These are phyloP conservation scores for Kodamaea kaohsiungensis DNA, from an alignment of 805 yeast species.

Conservation along the genomic window DNA sequence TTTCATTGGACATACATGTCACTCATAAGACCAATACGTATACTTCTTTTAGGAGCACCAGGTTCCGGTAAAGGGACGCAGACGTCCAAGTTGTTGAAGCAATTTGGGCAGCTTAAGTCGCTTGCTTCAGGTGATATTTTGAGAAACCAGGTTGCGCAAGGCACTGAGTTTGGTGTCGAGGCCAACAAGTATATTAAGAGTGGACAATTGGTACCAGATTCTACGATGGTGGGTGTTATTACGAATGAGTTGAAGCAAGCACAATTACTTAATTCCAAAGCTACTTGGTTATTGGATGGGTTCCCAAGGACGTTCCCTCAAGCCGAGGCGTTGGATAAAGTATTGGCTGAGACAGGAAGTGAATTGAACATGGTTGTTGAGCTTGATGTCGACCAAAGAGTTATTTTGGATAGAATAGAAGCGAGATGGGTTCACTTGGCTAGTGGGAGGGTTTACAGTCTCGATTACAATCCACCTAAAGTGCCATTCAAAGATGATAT, in stretches of 20 bases:
- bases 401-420: conserved; percentile 77
- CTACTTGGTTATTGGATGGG: conserved; percentile 84
- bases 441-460: conserved; percentile 84
- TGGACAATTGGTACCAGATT: conserved; percentile 78
- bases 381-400: conserved; percentile 81
- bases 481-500: conserved; percentile 78
- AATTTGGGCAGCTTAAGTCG: conserved; percentile 48
- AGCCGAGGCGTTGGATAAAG: conserved; percentile 58
- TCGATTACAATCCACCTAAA: conserved; percentile 88
- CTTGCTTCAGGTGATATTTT: conserved; percentile 85
- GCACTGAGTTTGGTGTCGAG: conserved; percentile 53
- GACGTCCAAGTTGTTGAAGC: conserved; percentile 61
- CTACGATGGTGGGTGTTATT: conserved; percentile 60
- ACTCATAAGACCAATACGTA: conserved; percentile 50
- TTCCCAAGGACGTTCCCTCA: conserved; percentile 83
- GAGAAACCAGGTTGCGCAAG: conserved; percentile 60
- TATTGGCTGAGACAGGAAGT: conserved; percentile 39
- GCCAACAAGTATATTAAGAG: conserved; percentile 57
- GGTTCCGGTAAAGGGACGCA: conserved; percentile 96
- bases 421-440: conserved; percentile 82
- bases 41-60: conserved; percentile 87
- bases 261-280: conserved; percentile 42
- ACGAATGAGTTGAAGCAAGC: conserved; percentile 45
- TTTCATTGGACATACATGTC: conserved; percentile 1
- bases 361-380: conserved; percentile 78